Conservation (phyloP, 2,329 filamentous ascomycete genomes). For the Aspergillus sp. region DNA sequence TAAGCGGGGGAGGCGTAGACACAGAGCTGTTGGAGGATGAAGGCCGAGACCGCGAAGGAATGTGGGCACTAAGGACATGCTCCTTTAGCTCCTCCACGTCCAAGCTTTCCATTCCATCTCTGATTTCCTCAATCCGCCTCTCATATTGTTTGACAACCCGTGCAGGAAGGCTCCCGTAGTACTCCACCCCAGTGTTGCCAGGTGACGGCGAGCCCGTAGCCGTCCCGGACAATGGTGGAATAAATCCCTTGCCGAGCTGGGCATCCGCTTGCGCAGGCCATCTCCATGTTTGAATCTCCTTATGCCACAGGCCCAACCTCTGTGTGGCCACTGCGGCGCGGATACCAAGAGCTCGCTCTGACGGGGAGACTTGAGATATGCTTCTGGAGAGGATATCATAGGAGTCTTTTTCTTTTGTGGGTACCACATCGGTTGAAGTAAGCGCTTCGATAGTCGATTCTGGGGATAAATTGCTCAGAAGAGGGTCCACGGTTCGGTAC, state of each 20-base stretch:
- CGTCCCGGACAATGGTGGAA: slow-evolving; percentile 16
- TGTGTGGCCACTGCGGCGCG: slow-evolving; percentile 51
- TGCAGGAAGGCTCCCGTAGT: slow-evolving; percentile 62
- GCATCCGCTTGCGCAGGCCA: slow-evolving; percentile 41
- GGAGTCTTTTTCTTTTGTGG: slow-evolving; percentile 26
- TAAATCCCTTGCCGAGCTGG: slow-evolving; percentile 34
- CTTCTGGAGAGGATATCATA: slow-evolving; percentile 38
- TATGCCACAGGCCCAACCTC: slow-evolving; percentile 49
- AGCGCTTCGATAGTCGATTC: slow-evolving; percentile 45
- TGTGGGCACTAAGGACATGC: slow-evolving; percentile 74
- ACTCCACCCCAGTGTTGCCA: slow-evolving; percentile 27
- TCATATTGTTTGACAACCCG: slow-evolving; percentile 60
- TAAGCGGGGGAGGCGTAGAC: slow-evolving; percentile 32
- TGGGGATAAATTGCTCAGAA: slow-evolving; percentile 46
- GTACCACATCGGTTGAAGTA: slow-evolving; percentile 32
- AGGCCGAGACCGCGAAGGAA: slow-evolving; percentile 52
- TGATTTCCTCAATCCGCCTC: slow-evolving; percentile 63
- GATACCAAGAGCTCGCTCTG: slow-evolving; percentile 50
- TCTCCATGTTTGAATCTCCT: slow-evolving; percentile 50
- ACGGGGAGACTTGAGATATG: slow-evolving; percentile 46
- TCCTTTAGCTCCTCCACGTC: slow-evolving; percentile 69
- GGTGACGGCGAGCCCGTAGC: slow-evolving; percentile 4
- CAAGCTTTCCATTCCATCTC: slow-evolving; percentile 34
- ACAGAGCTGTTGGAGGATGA: slow-evolving; percentile 35
- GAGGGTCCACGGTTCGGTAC: slow-evolving; percentile 34